These are phyloP conservation scores for Penicillium sp. DNA, from an alignment of 2,329 filamentous ascomycete species.

Conservation along the genomic window DNA sequence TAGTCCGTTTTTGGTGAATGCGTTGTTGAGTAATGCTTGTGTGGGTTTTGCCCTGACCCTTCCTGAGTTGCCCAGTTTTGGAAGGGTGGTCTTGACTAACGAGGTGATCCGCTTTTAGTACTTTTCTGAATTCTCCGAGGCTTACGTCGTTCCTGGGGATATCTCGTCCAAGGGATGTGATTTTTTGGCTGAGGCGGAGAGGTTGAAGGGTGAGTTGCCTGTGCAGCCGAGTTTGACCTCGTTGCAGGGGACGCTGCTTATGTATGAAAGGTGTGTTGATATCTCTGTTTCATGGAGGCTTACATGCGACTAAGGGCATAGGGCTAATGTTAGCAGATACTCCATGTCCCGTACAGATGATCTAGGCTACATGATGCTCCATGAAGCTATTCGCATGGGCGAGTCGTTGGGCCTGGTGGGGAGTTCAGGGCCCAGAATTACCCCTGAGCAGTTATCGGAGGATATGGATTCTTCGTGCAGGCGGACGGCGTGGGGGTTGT, in stretches of 20 bases:
- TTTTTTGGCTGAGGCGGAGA: conserved; percentile 42
- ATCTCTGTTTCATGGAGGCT: neutral
- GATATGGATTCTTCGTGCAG: conserved; percentile 37
- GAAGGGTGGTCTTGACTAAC: neutral
- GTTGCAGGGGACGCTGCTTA: conserved; percentile 39
- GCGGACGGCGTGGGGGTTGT: conserved; percentile 41
- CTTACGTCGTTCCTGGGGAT: conserved; percentile 40
- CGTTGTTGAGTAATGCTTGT: conserved; percentile 68
- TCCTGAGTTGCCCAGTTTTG: neutral
- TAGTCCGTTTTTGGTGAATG: conserved; percentile 84
- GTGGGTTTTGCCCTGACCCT: conserved; percentile 27
- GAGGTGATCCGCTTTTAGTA: conserved; percentile 25
- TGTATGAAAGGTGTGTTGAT: conserved; percentile 38
- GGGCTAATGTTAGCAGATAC: conserved; percentile 28
- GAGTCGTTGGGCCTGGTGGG: conserved; percentile 38
- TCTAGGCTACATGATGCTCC: conserved; percentile 41
- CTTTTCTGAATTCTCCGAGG: conserved; percentile 43
- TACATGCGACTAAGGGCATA: neutral
- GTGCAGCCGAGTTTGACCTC: conserved; percentile 32
- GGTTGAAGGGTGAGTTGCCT: conserved; percentile 27
- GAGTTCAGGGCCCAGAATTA: conserved; percentile 23
- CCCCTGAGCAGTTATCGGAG: conserved; percentile 24
- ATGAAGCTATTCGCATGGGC: conserved; percentile 39
- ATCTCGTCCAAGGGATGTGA: conserved; percentile 39
- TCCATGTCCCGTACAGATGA: conserved; percentile 41